Conservation (phyloP, 176 grass and related monocot species). For the Eragrostis nindensis region DNA sequence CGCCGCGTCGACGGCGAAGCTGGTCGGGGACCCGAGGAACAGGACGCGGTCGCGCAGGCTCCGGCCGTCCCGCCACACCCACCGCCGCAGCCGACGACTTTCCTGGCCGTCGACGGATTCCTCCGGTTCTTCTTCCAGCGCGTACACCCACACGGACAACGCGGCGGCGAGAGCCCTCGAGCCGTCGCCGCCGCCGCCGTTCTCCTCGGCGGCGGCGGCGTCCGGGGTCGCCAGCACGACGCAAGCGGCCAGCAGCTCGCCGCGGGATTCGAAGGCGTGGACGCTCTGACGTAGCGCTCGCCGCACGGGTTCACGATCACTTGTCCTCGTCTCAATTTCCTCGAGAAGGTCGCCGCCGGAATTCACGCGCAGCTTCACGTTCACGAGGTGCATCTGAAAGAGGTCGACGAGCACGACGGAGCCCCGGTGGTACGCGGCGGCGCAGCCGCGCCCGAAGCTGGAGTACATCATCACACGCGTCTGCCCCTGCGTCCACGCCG, state of each 20-base stretch:
- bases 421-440: not conserved
- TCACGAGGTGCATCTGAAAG: not conserved
- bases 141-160: no score
- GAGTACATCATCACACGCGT: not conserved
- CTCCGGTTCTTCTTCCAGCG: no score
- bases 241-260: not conserved
- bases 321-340: no score
- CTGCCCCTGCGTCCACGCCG: not conserved
- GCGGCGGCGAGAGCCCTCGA: no score
- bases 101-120: no score
- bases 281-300: no score
- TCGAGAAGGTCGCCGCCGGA: not conserved
- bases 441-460: not conserved
- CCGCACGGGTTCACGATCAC: no score
- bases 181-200: no score
- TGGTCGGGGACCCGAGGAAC: constrained; percentile 13
- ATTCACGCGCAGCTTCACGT: not conserved
- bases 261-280: not conserved
- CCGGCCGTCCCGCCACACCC: not conserved
- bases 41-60: not conserved
- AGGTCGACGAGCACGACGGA: not conserved
- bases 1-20: not conserved
- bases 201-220: no score
- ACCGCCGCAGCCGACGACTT: not conserved
- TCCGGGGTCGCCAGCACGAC: not conserved